Percentiles rank a stretch among this genome's conserved stretches.
phyloP scores from a whole-genome alignment of 176 grass and related monocot species.

The Dendrocalamus sinicus region DNA sequence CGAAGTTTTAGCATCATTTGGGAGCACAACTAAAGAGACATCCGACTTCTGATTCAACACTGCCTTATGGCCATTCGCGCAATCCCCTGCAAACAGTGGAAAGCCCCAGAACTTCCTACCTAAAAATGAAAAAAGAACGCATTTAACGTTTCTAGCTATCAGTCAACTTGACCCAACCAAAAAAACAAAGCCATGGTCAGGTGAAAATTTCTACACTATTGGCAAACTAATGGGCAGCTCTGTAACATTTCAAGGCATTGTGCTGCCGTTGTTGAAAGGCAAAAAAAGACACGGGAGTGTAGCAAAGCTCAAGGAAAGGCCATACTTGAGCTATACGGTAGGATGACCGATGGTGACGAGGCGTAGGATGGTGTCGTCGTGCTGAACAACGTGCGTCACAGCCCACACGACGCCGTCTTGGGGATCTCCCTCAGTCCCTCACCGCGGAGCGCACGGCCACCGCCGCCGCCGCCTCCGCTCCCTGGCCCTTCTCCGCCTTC shows the following conservation, averaged over 20 bases:
- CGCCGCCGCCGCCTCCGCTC: constrained; percentile 46
- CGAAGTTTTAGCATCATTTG: constrained; percentile 79
- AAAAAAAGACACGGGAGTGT: constrained; percentile 12
- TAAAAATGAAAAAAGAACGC: constrained; percentile 14
- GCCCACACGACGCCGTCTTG: constrained; percentile 75
- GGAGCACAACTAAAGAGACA: constrained; percentile 68
- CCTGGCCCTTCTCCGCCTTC: not conserved
- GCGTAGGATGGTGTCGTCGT: constrained; percentile 69
- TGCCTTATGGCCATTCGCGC: constrained; percentile 69
- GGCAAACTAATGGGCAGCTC: not conserved
- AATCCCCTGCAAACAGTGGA: constrained; percentile 73
- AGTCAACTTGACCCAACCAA: not conserved
- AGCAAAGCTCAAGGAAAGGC: constrained; percentile 2
- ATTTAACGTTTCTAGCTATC: not conserved
- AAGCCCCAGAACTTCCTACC: constrained; percentile 78
- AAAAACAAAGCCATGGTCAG: not conserved
- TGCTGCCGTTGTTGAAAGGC: not conserved
- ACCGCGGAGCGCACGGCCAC: constrained; percentile 71
- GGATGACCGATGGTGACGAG: constrained; percentile 56
- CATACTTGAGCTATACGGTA: constrained; percentile 61
- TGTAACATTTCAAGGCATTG: not conserved
- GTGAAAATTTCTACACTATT: not conserved
- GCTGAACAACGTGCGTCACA: constrained; percentile 80
- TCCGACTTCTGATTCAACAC: constrained; percentile 74
- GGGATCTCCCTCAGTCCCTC: constrained; percentile 62